Percentiles rank a stretch among this genome's conserved stretches.
phyloP scores from a whole-genome alignment of 2,329 filamentous ascomycete genomes.

The Pseudophaeomoniella oleicola region DNA sequence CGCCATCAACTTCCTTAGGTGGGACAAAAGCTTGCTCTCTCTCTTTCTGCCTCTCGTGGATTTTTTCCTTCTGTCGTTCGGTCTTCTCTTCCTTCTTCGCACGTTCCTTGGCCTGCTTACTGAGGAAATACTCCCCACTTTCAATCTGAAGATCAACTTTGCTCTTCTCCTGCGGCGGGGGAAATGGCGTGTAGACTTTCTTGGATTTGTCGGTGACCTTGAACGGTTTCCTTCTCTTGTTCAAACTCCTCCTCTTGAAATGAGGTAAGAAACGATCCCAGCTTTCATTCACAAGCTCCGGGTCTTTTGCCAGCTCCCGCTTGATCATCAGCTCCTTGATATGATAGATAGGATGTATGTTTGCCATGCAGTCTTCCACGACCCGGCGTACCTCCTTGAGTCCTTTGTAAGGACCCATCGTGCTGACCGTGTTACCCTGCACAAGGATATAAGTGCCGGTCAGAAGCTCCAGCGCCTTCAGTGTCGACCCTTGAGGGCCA shows the following conservation, averaged over 20 bases:
- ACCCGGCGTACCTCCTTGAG: slow-evolving; percentile 83
- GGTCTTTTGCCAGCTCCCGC: slow-evolving; percentile 78
- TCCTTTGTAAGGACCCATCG: slow-evolving; percentile 85
- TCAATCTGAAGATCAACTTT: slow-evolving; percentile 98
- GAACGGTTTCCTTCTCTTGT: slow-evolving; percentile 65
- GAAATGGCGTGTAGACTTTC: slow-evolving; percentile 95
- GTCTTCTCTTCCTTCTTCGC: slow-evolving; percentile 64
- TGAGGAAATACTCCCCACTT: slow-evolving; percentile 90
- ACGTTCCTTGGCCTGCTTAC: slow-evolving; percentile 82
- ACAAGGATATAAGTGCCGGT: slow-evolving; percentile 89
- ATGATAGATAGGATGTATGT: slow-evolving; percentile 78
- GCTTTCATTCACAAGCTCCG: slow-evolving; percentile 69
- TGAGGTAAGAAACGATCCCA: slow-evolving; percentile 96
- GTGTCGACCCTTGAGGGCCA: slow-evolving; percentile 76
- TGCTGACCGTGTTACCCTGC: slow-evolving; percentile 87
- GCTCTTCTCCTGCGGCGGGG: slow-evolving; percentile 92
- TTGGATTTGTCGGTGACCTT: slow-evolving; percentile 86
- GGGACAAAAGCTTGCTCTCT: slow-evolving; percentile 75
- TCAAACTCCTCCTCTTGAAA: slow-evolving; percentile 87
- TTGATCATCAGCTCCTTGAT: slow-evolving; percentile 97
- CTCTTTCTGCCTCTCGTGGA: slow-evolving; percentile 75
- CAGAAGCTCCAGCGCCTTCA: slow-evolving; percentile 86
- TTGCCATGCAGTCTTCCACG: slow-evolving; percentile 91
- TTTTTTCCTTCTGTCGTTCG: slow-evolving; percentile 75
- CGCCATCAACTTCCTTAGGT: slow-evolving; percentile 56